phyloP scores from a whole-genome alignment of 2,329 filamentous ascomycete species.

The Pleoardoris graminearum region DNA sequence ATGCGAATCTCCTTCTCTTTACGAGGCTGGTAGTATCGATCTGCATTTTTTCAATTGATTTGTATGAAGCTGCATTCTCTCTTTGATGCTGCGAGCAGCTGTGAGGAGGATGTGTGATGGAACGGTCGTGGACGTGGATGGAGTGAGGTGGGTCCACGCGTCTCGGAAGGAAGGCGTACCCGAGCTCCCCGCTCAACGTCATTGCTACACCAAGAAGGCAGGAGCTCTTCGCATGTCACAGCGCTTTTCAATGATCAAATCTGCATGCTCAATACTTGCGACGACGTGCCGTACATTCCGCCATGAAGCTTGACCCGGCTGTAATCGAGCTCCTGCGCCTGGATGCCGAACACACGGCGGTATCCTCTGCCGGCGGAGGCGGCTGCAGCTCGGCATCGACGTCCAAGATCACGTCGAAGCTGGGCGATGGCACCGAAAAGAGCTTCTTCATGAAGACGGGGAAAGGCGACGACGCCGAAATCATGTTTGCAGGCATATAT shows the following conservation, averaged over 20 bases:
- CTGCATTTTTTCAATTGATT: too few species aligned
- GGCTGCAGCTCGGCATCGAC: slow-evolving; percentile 67
- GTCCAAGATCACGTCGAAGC: slow-evolving; percentile 58
- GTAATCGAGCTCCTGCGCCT: slow-evolving; percentile 65
- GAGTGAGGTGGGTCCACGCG: background rate
- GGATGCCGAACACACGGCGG: slow-evolving; percentile 57
- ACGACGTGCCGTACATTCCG: slow-evolving; percentile 14
- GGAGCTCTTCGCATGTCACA: background rate
- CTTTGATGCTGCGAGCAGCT: too few species aligned
- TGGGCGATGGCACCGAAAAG: slow-evolving; percentile 54
- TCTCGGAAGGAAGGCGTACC: background rate
- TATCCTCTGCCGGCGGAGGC: slow-evolving; percentile 66
- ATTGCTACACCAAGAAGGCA: background rate
- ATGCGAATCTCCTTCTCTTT: too few species aligned
- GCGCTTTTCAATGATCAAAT: background rate
- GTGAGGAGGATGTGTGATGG: too few species aligned
- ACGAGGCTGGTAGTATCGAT: too few species aligned
- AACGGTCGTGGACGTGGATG: too few species aligned
- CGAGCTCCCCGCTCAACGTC: slow-evolving; percentile 3
- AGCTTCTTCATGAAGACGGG: slow-evolving; percentile 76
- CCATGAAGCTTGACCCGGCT: slow-evolving; percentile 63
- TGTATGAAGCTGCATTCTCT: too few species aligned
- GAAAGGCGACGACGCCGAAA: slow-evolving; percentile 59
- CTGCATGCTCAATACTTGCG: slow-evolving; percentile 10
- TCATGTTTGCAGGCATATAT: slow-evolving; percentile 70